A percentile compares a stretch with the other conserved stretches of the same genome.
phyloP scores from a whole-genome alignment of 2,329 filamentous ascomycete genomes.

The Neonectria punicea region DNA sequence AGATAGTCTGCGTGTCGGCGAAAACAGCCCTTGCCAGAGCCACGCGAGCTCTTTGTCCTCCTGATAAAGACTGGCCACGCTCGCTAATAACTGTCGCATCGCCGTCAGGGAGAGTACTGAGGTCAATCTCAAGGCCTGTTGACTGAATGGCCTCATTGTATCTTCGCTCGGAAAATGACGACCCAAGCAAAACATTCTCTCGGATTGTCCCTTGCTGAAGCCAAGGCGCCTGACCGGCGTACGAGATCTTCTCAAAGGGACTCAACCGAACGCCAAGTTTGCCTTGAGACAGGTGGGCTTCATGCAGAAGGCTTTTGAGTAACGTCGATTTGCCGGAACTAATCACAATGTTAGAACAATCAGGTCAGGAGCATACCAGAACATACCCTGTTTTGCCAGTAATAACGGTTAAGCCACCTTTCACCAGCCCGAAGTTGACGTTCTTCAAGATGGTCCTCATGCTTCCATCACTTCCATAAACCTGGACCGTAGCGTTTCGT shows the following conservation, averaged over 20 bases:
- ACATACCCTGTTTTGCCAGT: constrained; percentile 57
- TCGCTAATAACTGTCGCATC: constrained; percentile 70
- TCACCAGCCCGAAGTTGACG: constrained; percentile 71
- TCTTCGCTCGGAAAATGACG: constrained; percentile 70
- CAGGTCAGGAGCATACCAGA: not conserved
- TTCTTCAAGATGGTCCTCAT: constrained; percentile 63
- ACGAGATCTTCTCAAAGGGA: constrained; percentile 11
- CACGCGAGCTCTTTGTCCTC: constrained; percentile 31
- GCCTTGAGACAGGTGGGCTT: constrained; percentile 59
- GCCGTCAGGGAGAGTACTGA: constrained; percentile 75
- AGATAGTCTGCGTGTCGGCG: constrained; percentile 26
- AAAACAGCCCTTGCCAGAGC: constrained; percentile 38
- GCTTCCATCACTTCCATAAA: not conserved
- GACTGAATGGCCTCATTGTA: constrained; percentile 75
- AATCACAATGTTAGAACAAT: constrained; percentile 45
- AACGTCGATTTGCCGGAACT: constrained; percentile 78
- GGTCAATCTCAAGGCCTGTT: constrained; percentile 76
- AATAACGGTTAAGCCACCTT: constrained; percentile 72
- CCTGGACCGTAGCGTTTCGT: not conserved
- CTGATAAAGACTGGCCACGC: constrained; percentile 27
- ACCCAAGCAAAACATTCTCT: constrained; percentile 75
- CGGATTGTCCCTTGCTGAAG: constrained; percentile 80
- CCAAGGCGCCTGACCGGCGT: constrained; percentile 70
- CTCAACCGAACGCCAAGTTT: not conserved
- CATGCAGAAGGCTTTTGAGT: constrained; percentile 71